A percentile compares a stretch with the other conserved stretches of the same genome.
Evolutionary conservation across 192 early-diverging fungal genomes (phyloP).

Genomic region (Coemansia sp.): DNA sequence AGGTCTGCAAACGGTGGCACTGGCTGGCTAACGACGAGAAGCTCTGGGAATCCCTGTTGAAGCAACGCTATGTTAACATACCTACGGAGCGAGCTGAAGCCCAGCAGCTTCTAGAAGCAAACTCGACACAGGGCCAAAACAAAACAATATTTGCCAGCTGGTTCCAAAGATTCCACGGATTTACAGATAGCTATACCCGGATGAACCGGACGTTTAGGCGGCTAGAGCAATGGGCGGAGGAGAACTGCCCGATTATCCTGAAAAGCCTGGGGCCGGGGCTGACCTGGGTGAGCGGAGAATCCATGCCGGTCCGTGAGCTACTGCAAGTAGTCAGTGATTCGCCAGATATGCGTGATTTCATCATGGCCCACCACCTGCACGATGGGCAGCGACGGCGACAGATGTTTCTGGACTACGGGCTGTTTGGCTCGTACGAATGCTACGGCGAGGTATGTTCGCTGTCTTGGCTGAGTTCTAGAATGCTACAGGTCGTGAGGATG

Average conservation of each 20-base stretch:
- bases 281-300: slow-evolving; percentile 34
- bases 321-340: slow-evolving; percentile 38
- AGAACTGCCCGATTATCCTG: slow-evolving; percentile 11
- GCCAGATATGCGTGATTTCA: slow-evolving; percentile 40
- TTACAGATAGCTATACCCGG: slow-evolving; percentile 41
- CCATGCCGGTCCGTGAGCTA: slow-evolving; percentile 40
- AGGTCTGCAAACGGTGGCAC: slow-evolving; percentile 25
- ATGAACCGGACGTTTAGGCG: slow-evolving; percentile 27
- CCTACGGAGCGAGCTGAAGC: background rate
- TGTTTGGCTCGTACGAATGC: slow-evolving; percentile 48
- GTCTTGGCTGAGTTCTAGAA: slow-evolving; percentile 41
- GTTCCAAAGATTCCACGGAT: slow-evolving; percentile 28
- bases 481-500: slow-evolving; percentile 41
- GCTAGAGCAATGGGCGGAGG: slow-evolving; percentile 29
- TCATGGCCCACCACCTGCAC: slow-evolving; percentile 45
- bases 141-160: slow-evolving; percentile 28
- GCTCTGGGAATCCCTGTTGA: slow-evolving; percentile 33
- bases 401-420: slow-evolving; percentile 19
- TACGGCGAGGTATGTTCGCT: slow-evolving; percentile 46
- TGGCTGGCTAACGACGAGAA: slow-evolving; percentile 19
- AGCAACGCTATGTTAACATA: slow-evolving; percentile 6
- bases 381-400: slow-evolving; percentile 41
- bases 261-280: slow-evolving; percentile 42
- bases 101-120: background rate
- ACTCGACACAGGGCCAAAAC: slow-evolving; percentile 4